Conservation (phyloP, 1,284 basidiomycete species). For the Sporisorium iseilematis-ciliati region DNA sequence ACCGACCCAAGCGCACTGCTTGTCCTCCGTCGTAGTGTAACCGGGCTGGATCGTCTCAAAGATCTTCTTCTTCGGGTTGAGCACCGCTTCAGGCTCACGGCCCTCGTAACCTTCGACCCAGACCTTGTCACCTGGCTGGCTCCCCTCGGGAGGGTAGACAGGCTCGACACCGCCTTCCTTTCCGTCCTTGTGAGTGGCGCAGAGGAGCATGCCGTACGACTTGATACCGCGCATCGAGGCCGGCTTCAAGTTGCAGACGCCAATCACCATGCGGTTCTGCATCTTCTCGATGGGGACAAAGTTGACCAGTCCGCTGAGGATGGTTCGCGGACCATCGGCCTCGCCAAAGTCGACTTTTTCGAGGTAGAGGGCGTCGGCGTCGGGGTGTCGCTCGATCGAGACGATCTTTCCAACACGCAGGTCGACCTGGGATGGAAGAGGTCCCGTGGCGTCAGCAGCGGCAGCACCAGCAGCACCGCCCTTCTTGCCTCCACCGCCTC, state of each 20-base stretch:
- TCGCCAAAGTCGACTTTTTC: conserved; percentile 69
- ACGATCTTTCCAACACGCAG: conserved; percentile 69
- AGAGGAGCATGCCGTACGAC: conserved; percentile 68
- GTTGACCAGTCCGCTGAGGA: conserved; percentile 67
- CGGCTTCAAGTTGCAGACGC: conserved; percentile 69
- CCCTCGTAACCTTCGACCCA: conserved; percentile 68
- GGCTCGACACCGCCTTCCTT: conserved; percentile 68
- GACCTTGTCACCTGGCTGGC: conserved; percentile 63
- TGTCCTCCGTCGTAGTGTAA: conserved; percentile 61
- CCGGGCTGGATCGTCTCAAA: conserved; percentile 69
- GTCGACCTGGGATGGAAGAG: conserved; percentile 65
- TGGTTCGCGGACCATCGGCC: conserved; percentile 66
- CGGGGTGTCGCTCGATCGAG: conserved; percentile 64
- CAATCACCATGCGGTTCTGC: conserved; percentile 66
- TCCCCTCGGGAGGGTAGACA: conserved; percentile 63
- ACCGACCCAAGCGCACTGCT: conserved; percentile 65
- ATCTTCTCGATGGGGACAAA: conserved; percentile 69
- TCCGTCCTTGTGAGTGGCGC: conserved; percentile 65
- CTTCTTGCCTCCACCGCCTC: conserved; percentile 54
- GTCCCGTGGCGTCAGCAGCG: conserved; percentile 52
- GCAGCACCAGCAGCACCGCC: conserved; percentile 45
- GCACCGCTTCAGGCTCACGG: conserved; percentile 60
- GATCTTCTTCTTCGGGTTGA: conserved; percentile 70
- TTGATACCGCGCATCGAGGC: conserved; percentile 69
- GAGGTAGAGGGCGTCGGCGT: conserved; percentile 68